These are phyloP conservation scores for Wickerhamomyces strasburgensis DNA, from an alignment of 805 yeast genomes.

Conservation along the genomic window DNA sequence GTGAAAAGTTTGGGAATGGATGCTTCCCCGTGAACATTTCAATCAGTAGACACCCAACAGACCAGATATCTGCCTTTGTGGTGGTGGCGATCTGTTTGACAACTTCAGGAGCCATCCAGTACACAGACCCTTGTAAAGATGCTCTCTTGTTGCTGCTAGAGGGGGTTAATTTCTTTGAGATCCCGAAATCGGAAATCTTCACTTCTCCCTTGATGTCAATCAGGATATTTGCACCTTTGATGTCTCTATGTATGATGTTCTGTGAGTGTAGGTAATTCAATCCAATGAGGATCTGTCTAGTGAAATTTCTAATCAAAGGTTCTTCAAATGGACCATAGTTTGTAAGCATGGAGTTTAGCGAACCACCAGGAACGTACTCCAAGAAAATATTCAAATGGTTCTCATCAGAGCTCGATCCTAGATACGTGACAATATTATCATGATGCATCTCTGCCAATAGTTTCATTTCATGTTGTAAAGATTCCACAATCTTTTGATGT, in stretches of 20 bases:
- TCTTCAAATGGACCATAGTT: constrained; percentile 81
- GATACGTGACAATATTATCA: constrained; percentile 86
- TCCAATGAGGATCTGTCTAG: constrained; percentile 72
- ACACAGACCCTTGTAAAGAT: constrained; percentile 89
- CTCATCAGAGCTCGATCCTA: constrained; percentile 80
- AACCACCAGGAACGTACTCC: constrained; percentile 72
- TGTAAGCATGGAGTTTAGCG: constrained; percentile 62
- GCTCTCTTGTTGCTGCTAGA: constrained; percentile 48
- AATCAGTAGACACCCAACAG: constrained; percentile 87
- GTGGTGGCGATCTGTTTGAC: constrained; percentile 91
- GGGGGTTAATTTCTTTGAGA: constrained; percentile 64
- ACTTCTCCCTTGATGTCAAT: constrained; percentile 78
- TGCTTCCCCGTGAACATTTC: constrained; percentile 97
- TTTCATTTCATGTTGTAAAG: constrained; percentile 76
- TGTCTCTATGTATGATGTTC: constrained; percentile 79
- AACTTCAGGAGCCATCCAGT: constrained; percentile 99
- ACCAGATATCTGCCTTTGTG: constrained; percentile 94
- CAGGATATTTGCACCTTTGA: constrained; percentile 82
- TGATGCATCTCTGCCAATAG: constrained; percentile 77
- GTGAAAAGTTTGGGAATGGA: constrained; percentile 92
- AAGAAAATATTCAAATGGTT: constrained; percentile 71
- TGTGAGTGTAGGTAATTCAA: constrained; percentile 67
- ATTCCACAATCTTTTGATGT: constrained; percentile 62
- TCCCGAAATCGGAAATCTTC: constrained; percentile 84
- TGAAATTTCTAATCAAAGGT: constrained; percentile 64